A percentile compares a stretch with the other conserved stretches of the same genome.
Conservation (phyloP, 2,329 filamentous ascomycete genomes). For the Ceratocystiopsis sp. region DNA sequence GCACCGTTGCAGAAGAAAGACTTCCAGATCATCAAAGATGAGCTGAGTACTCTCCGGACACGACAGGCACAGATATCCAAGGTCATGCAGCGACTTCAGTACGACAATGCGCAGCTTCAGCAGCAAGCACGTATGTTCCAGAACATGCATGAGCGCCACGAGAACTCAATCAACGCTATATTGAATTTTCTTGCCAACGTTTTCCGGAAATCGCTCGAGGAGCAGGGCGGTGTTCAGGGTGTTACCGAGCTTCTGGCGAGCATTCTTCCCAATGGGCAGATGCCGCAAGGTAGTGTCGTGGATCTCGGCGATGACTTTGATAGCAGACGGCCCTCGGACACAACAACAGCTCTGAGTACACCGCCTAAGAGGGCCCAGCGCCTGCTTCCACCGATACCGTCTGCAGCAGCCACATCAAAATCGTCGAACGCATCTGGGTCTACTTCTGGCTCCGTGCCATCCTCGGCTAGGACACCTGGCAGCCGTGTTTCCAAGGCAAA, state of each 20-base stretch:
- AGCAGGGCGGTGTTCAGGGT: conserved; percentile 57
- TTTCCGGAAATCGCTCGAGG: conserved; percentile 83
- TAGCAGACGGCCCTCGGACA: conserved; percentile 25
- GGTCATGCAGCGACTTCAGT: conserved; percentile 63
- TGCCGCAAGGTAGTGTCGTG: conserved; percentile 34
- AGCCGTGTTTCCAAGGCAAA: too few species aligned
- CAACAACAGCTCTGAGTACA: conserved; percentile 17
- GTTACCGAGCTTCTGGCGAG: conserved; percentile 72
- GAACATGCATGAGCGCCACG: conserved; percentile 83
- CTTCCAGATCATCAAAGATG: conserved; percentile 57
- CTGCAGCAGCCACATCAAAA: too few species aligned
- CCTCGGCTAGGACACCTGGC: too few species aligned
- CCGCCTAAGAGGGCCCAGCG: conserved; percentile 35
- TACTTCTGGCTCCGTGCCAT: conserved; percentile 7
- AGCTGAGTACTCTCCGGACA: conserved; percentile 65
- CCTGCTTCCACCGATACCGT: conserved; percentile 35
- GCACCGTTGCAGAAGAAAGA: conserved; percentile 50
- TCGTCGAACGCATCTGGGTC: neutral
- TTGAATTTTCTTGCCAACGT: conserved; percentile 92
- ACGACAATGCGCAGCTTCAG: conserved; percentile 77
- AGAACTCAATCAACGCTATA: conserved; percentile 98
- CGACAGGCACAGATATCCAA: conserved; percentile 76
- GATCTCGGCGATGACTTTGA: conserved; percentile 45
- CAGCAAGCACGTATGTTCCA: conserved; percentile 81
- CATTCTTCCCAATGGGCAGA: conserved; percentile 44